A percentile compares a stretch with the other conserved stretches of the same genome.
Conservation (phyloP, 2,329 filamentous ascomycete species). For the Hymenoscyphus fraxineus region DNA sequence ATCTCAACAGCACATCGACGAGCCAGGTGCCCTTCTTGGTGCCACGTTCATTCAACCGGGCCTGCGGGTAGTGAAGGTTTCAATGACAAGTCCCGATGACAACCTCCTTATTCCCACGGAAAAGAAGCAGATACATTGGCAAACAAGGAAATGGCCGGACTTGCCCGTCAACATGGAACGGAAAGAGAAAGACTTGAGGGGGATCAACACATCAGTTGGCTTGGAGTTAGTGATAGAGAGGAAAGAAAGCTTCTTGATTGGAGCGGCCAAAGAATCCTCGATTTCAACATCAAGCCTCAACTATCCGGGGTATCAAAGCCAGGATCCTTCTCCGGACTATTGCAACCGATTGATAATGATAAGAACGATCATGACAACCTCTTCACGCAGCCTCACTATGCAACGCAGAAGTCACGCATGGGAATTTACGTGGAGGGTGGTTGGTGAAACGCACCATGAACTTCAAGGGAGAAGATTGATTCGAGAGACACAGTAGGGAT, state of each 20-base stretch:
- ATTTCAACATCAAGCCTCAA: background rate
- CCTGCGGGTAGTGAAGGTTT: background rate
- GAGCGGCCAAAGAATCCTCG: constrained; percentile 1
- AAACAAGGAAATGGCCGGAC: background rate
- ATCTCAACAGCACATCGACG: background rate
- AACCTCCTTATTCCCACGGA: background rate
- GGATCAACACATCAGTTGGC: background rate
- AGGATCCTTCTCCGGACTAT: background rate
- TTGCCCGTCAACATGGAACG: background rate
- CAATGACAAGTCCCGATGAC: background rate
- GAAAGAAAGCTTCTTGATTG: background rate
- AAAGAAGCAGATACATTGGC: background rate
- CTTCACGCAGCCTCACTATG: background rate
- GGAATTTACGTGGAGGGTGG: background rate
- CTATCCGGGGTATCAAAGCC: background rate
- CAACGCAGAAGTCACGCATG: constrained; percentile 5
- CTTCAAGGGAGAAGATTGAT: background rate
- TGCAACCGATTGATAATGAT: constrained; percentile 7
- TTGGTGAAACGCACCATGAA: background rate
- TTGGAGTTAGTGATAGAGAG: background rate
- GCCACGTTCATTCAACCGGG: background rate
- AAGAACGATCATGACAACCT: background rate
- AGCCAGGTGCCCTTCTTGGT: background rate
- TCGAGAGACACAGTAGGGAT: background rate
- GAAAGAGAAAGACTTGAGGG: background rate